Conservation (phyloP, 352 stramenopile genomes). For the Blastocystis hominis region DNA sequence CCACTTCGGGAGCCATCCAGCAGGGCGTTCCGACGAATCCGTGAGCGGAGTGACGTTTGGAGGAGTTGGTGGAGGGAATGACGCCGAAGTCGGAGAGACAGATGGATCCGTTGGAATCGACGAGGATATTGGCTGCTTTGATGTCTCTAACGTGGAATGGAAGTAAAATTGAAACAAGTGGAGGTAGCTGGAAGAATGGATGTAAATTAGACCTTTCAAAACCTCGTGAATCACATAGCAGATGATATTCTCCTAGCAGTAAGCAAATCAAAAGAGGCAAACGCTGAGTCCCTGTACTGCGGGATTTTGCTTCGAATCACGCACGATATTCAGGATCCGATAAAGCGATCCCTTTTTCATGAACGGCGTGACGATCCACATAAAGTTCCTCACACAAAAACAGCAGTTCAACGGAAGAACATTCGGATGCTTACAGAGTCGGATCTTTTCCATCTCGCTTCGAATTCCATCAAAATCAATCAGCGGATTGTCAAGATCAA, state of each 20-base stretch:
- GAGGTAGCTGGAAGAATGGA: constrained; percentile 5
- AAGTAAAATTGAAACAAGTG: neutral
- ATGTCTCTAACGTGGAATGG: constrained; percentile 14
- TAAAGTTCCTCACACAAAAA: neutral
- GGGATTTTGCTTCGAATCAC: neutral
- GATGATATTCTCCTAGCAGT: neutral
- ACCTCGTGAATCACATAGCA: neutral
- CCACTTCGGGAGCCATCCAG: constrained; percentile 48
- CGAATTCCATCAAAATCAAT: constrained; percentile 6
- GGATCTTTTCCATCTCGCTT: neutral
- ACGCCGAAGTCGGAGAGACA: constrained; percentile 48
- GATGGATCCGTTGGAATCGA: neutral
- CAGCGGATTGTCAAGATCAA: constrained; percentile 2
- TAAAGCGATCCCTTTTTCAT: constrained; percentile 23
- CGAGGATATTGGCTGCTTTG: constrained; percentile 50
- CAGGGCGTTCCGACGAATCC: constrained; percentile 8
- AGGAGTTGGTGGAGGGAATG: neutral
- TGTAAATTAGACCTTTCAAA: neutral
- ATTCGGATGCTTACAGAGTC: neutral
- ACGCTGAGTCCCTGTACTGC: neutral
- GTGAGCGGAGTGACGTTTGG: neutral
- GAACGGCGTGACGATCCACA: constrained; percentile 38
- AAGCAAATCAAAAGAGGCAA: neutral
- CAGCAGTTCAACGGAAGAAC: constrained; percentile 8
- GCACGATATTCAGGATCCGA: neutral